Base-by-base conservation (phyloP, 169 alveolate genomes). In the Plasmodium vinckei region DNA sequence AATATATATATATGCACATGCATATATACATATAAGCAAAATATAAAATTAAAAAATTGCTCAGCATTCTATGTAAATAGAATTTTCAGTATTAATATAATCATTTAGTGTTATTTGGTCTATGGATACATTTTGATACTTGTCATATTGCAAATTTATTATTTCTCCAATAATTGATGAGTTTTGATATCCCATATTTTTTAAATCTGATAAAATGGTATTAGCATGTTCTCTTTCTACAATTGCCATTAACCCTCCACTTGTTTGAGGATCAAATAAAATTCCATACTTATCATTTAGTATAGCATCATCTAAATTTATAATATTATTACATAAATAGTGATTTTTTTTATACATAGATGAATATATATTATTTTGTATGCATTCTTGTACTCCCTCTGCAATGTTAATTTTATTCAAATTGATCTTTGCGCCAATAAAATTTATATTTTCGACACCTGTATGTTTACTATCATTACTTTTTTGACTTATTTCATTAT, bases 301-400 rank as follows among this genome's bases (percentile, higher is more conserved):
- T 42, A 64, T 25, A 12, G 84, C 91, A 70, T 86, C 87, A 10
- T 86, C 87, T 72, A 86, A 60, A 65, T 86, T 86, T 69, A 86
- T 86, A n/a, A 86, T 86, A 25, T 69, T 86, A 71, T 86, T 86
- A 63, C 91, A 86, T 64, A 86, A 70, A 53, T 70, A 86, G 53
- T 86, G 91, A 70, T 86, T 86, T 70, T 86, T 86, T 64, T 86
- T 86, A 51, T 57, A 86, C 91, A 86, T 86, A n/a, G 91, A 86
- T 7, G 91, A 86, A 19, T 69, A 86, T 19, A 86, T 86, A 70
- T 86, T 86, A 21, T 70, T 86, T 86, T 63, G 77, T 17, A 86
- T 86, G 42, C 91, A 86, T 17, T 86, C 71, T 33, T 86, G 54
- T 39, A 86, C 91, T 15, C 91, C 91, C 33, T 86, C 91, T 17